Evolutionary conservation across 495 filamentous ascomycete species (phyloP), one percentile per base, ranked within the genome.

Genomic region (Aspergillus kassunensis): DNA sequence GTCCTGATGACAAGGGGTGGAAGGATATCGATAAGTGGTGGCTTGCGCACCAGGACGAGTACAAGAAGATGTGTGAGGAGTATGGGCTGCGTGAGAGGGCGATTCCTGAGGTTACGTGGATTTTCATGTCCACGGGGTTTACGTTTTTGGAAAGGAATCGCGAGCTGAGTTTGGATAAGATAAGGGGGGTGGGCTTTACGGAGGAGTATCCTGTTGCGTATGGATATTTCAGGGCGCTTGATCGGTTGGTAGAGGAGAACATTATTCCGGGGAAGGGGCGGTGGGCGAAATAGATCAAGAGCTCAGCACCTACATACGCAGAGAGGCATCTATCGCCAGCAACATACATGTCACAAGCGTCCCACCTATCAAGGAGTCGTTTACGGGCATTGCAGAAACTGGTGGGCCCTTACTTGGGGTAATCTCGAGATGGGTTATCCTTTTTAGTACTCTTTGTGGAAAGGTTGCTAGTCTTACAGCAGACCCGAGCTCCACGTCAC

Each of bases 151-250:
- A 45, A 12, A 48, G 59, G 12, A 43, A 58, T 35, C 51, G 59
- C 6, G 55, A 55, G 15, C 8, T 61, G 39, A 50, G 47, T 23
- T 31, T 61, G 23, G 55, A 58, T 11, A 61, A 61, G 40, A 61
- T 58, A 29, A 42, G 55, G n/a, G 24, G 40, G 12, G 11, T 61
- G 0, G 59, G 54, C 0, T 61, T 61, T 35, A 48, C 19, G 10
- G 59, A 61, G 44, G 59, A 61, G 51, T 23, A 33, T 13, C 44
- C 59, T 1, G 59, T 58, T 19, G 54, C 33, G 0, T 18, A 57
- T 3, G 49, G 54, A 4, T 23, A 57, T 57, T 43, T 18, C 8
- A 12, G n/a, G 3, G 46, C 40, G 2, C 52, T 59, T 39, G 57
- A 55, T 9, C 53, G 30, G 19, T 8, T 59, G 42, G 48, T 20